These are phyloP conservation scores for Pezizomycotina sp. DNA, from an alignment of 2,329 filamentous ascomycete genomes.

Conservation along the genomic window DNA sequence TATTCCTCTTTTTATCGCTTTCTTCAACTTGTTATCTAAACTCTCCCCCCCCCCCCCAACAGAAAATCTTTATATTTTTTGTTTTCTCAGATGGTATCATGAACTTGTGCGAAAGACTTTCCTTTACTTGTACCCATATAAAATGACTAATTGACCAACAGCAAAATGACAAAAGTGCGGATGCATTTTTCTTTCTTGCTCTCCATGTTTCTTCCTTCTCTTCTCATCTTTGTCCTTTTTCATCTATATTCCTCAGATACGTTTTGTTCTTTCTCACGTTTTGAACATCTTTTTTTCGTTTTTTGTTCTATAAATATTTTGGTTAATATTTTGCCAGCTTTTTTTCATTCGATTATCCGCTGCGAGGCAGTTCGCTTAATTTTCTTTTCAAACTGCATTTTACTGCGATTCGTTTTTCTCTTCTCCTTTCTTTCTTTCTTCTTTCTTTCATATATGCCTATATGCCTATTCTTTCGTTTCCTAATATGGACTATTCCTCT, in stretches of 20 bases:
- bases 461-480: no score
- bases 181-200: not conserved
- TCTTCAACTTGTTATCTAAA: no score
- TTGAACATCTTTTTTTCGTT: constrained; percentile 2
- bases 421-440: constrained; percentile 3
- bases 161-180: constrained; percentile 4
- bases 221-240: constrained; percentile 4
- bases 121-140: not conserved
- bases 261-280: not conserved
- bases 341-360: constrained; percentile 4
- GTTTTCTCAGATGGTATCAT: not conserved
- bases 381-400: constrained; percentile 6
- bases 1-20: no score
- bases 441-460: constrained; percentile 1
- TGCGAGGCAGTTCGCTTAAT: constrained; percentile 2
- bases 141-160: not conserved
- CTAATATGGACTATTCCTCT: no score
- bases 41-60: no score
- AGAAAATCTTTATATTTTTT: not conserved
- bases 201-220: constrained; percentile 6
- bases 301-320: constrained; percentile 2
- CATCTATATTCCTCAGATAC: constrained; percentile 2
- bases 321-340: constrained; percentile 3
- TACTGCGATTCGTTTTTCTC: constrained; percentile 15
- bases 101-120: not conserved